Evolutionary conservation across 1,284 basidiomycete species (phyloP).

Genomic region (Melampsora medusae): DNA sequence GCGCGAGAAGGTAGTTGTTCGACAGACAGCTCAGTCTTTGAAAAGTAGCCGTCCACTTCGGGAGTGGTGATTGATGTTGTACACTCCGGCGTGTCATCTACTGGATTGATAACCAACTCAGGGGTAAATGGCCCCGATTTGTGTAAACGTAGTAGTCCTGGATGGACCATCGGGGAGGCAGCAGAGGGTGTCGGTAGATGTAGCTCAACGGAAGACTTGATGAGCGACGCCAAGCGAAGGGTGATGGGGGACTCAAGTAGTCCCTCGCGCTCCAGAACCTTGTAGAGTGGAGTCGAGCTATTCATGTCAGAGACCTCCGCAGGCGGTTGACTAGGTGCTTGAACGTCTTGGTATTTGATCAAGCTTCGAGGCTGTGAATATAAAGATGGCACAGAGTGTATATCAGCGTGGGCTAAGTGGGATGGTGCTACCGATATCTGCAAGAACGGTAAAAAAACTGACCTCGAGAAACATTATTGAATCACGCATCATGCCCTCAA

Average conservation of each 20-base stretch:
- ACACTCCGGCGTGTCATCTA: not conserved
- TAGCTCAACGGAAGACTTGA: not conserved
- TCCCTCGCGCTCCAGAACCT: not conserved
- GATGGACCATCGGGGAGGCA: not conserved
- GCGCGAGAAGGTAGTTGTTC: not conserved
- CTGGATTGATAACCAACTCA: not conserved
- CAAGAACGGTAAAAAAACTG: not conserved
- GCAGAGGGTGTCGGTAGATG: not conserved
- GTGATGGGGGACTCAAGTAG: not conserved
- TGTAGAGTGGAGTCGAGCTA: not conserved
- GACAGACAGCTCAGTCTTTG: not conserved
- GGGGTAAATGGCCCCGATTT: slow-evolving; percentile 4
- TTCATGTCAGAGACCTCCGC: not conserved
- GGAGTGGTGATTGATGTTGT: not conserved
- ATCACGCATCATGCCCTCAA: not conserved
- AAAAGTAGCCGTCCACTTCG: not conserved
- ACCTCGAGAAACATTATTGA: not conserved
- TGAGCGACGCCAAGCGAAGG: not conserved
- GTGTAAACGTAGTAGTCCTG: not conserved
- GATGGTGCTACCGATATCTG: not conserved
- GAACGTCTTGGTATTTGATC: not conserved
- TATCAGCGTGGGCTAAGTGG: not conserved
- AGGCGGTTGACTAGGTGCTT: not conserved
- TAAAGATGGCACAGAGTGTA: not conserved
- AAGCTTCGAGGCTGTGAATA: not conserved